These are phyloP conservation scores for Penicillium sp. DNA, from an alignment of 2,329 filamentous ascomycete species.

Conservation along the genomic window DNA sequence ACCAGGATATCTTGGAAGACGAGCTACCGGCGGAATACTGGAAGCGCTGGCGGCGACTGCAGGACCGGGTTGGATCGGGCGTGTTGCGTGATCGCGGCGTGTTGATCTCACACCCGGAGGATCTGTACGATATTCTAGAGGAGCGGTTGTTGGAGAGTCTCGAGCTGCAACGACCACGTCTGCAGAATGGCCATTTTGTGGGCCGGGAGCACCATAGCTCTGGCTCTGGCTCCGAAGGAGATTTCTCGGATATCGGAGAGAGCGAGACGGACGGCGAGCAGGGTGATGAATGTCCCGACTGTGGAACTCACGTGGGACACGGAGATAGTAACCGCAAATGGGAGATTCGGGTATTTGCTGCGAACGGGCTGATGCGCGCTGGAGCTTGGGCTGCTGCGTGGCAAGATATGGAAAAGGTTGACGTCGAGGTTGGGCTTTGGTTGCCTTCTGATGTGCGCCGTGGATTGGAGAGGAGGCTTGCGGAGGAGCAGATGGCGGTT, in stretches of 20 bases:
- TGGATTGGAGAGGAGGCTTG: conserved; percentile 48
- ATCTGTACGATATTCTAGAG: conserved; percentile 63
- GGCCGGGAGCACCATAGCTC: conserved; percentile 32
- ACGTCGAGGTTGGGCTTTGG: conserved; percentile 82
- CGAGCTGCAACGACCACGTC: conserved; percentile 55
- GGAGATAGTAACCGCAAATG: conserved; percentile 53
- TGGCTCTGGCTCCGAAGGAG: conserved; percentile 23
- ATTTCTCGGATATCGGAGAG: conserved; percentile 31
- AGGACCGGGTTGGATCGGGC: conserved; percentile 54
- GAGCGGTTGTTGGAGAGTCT: conserved; percentile 61
- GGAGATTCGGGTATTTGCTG: conserved; percentile 83
- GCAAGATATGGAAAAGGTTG: conserved; percentile 98
- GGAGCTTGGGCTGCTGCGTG: conserved; percentile 92
- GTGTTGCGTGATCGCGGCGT: conserved; percentile 59
- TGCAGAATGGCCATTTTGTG: conserved; percentile 61
- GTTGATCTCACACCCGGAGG: conserved; percentile 62
- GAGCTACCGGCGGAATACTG: conserved; percentile 50
- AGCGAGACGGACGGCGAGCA: conserved; percentile 40
- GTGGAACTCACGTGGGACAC: conserved; percentile 49
- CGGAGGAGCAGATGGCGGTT: conserved; percentile 42
- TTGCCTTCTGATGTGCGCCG: conserved; percentile 54
- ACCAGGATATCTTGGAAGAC: conserved; percentile 49
- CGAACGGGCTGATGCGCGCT: conserved; percentile 88
- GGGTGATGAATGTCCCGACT: conserved; percentile 52
- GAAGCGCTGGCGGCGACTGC: conserved; percentile 52